Conservation (phyloP, 192 early-diverging fungal species). For the Entomortierella chlamydospora region DNA sequence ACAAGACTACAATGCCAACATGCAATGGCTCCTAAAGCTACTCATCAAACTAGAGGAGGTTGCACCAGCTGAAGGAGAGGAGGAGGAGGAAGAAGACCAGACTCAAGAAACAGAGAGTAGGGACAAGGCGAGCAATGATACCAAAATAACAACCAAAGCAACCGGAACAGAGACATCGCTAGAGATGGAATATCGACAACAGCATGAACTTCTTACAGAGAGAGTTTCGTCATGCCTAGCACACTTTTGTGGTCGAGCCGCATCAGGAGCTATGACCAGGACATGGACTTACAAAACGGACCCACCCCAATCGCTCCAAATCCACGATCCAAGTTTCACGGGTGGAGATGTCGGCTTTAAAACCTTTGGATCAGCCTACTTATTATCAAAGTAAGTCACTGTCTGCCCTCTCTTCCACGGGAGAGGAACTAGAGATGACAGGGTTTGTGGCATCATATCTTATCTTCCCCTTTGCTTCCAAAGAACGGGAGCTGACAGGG, state of each 20-base stretch:
- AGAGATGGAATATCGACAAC: constrained; percentile 23
- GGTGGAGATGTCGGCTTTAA: constrained; percentile 68
- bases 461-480: too few species aligned
- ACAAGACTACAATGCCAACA: constrained; percentile 11
- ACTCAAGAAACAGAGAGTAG: neutral
- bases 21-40: constrained; percentile 41
- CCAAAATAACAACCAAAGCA: neutral
- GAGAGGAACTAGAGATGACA: too few species aligned
- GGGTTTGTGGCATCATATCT: too few species aligned
- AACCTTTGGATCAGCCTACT: constrained; percentile 65
- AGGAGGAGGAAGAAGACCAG: neutral
- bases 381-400: constrained; percentile 63
- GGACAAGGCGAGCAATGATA: too few species aligned
- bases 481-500: too few species aligned
- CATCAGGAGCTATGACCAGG: constrained; percentile 46
- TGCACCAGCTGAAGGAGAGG: constrained; percentile 34
- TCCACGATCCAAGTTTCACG: constrained; percentile 65
- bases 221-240: constrained; percentile 44
- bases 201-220: constrained; percentile 34
- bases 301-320: constrained; percentile 33
- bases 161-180: constrained; percentile 7
- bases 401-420: too few species aligned
- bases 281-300: constrained; percentile 42
- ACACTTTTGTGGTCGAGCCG: constrained; percentile 50
- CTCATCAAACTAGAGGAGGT: constrained; percentile 34